Percentiles rank a stretch among this genome's conserved stretches.
phyloP scores from a whole-genome alignment of 306 rosid species.

The Arachis stenosperma region DNA sequence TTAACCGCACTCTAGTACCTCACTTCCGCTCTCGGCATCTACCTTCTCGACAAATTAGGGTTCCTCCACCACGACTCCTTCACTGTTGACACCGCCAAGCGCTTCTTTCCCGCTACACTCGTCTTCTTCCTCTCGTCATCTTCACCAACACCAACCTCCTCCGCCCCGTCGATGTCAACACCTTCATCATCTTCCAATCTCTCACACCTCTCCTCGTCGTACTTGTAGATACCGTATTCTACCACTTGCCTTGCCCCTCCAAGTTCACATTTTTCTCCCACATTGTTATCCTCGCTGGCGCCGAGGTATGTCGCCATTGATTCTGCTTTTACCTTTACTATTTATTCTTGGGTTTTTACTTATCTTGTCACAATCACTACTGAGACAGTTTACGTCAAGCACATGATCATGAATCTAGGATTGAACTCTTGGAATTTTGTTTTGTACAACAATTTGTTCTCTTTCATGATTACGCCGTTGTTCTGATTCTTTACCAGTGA shows the following conservation, averaged over 20 bases:
- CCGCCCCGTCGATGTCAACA: background rate
- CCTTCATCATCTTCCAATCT: too few relatives aligned
- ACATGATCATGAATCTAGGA: slow-evolving; percentile 91
- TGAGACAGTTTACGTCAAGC: slow-evolving; percentile 96
- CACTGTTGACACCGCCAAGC: slow-evolving; percentile 8
- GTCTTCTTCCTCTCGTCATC: too few relatives aligned
- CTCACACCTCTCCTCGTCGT: slow-evolving; percentile 82
- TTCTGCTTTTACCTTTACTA: slow-evolving; percentile 77
- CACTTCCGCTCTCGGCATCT: slow-evolving; percentile 80
- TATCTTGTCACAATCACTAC: slow-evolving; percentile 84
- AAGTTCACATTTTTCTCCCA: slow-evolving; percentile 75
- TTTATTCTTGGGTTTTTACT: slow-evolving; percentile 93
- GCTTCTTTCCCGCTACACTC: too few relatives aligned
- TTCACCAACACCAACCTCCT: too few relatives aligned
- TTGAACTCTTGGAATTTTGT: slow-evolving; percentile 95
- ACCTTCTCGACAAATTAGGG: slow-evolving; percentile 74
- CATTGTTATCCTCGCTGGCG: slow-evolving; percentile 76
- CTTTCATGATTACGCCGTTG: slow-evolving; percentile 77
- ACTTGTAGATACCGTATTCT: slow-evolving; percentile 76
- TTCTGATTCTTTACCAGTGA: slow-evolving; percentile 87
- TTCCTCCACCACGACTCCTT: slow-evolving; percentile 84
- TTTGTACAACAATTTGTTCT: slow-evolving; percentile 75
- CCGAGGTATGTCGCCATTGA: slow-evolving; percentile 95
- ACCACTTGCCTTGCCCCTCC: slow-evolving; percentile 75
- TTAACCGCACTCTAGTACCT: slow-evolving; percentile 86